A percentile compares a stretch with the other conserved stretches of the same genome.
Conservation (phyloP, 192 early-diverging fungal genomes). For the Coemansia sp. region DNA sequence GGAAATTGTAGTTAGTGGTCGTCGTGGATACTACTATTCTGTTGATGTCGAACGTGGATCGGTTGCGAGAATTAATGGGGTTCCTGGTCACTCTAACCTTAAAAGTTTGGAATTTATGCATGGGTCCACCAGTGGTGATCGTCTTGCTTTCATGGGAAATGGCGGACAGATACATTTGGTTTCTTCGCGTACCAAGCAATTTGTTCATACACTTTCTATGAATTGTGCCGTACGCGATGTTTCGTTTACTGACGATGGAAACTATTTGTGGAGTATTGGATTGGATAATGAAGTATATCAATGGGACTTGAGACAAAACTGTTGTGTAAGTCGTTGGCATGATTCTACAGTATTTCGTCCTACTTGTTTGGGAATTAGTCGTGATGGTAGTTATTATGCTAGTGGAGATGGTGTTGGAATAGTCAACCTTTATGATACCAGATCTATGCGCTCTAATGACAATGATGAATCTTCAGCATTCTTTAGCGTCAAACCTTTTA, state of each 20-base stretch:
- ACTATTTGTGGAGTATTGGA: conserved; percentile 74
- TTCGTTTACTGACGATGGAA: conserved; percentile 78
- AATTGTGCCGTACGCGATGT: conserved; percentile 73
- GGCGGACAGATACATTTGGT: conserved; percentile 84
- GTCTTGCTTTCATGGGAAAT: conserved; percentile 75
- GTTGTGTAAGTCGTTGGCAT: conserved; percentile 73
- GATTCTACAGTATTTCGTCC: conserved; percentile 84
- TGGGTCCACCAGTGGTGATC: conserved; percentile 68
- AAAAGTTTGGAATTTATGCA: conserved; percentile 69
- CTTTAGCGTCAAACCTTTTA: conserved; percentile 60
- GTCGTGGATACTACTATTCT: conserved; percentile 76
- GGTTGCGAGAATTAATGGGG: conserved; percentile 67
- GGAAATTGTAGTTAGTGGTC: conserved; percentile 75
- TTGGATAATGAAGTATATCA: conserved; percentile 84
- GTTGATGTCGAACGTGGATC: conserved; percentile 78
- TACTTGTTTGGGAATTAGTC: conserved; percentile 67
- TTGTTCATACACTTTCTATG: conserved; percentile 87
- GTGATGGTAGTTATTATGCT: conserved; percentile 74
- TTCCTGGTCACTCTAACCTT: conserved; percentile 70
- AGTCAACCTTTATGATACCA: conserved; percentile 83
- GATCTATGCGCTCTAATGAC: conserved; percentile 11
- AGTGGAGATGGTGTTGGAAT: conserved; percentile 81
- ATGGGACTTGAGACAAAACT: conserved; percentile 77
- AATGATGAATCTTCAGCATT: conserved; percentile 32
- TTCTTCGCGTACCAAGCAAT: conserved; percentile 76